phyloP scores from a whole-genome alignment of 148 eudicot species.

The Agrostemma githago region DNA sequence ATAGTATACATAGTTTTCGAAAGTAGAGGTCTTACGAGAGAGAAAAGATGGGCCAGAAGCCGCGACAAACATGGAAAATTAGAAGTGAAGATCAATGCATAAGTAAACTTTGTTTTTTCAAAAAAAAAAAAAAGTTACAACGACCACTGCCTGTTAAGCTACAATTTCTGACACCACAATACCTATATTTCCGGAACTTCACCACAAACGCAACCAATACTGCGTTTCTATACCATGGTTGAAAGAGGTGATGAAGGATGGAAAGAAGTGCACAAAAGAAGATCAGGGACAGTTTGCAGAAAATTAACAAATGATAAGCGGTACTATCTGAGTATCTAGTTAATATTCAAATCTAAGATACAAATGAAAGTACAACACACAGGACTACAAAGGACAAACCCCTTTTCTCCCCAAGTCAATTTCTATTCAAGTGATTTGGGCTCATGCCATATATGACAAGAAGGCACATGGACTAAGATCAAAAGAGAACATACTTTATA shows the following conservation, averaged over 20 bases:
- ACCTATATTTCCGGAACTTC: neutral
- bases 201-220: neutral
- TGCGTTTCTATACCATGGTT: neutral
- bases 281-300: neutral
- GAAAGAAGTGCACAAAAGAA: neutral
- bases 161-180: neutral
- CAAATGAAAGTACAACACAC: neutral
- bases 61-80: no score
- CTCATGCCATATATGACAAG: neutral
- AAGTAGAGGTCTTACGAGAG: no score
- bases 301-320: neutral
- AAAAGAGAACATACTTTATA: conserved; percentile 50
- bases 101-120: no score
- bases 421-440: neutral
- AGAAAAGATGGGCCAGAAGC: no score
- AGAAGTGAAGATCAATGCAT: no score
- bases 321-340: neutral
- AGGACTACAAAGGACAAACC: neutral
- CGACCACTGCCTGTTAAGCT: neutral
- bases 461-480: neutral
- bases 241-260: neutral
- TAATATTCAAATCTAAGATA: neutral
- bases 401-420: neutral
- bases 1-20: no score
- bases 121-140: neutral